phyloP scores from a whole-genome alignment of 2,329 filamentous ascomycete genomes.

The Grosmannia clavigera region DNA sequence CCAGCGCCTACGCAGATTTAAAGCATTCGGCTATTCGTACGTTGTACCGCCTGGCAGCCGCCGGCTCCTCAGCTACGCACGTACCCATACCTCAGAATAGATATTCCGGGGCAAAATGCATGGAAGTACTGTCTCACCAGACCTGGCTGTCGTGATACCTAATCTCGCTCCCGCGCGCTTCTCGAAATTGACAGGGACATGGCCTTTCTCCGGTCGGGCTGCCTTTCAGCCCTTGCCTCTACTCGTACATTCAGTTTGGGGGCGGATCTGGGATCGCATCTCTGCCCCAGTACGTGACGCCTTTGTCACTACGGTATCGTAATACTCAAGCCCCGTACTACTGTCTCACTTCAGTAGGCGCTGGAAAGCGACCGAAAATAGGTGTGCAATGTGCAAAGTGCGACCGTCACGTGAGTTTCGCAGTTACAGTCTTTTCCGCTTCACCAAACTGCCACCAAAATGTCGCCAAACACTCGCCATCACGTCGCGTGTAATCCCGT shows the following conservation, averaged over 20 bases:
- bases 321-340: not conserved
- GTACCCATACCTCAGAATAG: not conserved
- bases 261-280: not conserved
- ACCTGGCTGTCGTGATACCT: not conserved
- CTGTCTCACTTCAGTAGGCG: not conserved
- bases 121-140: not conserved
- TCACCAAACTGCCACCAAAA: not conserved
- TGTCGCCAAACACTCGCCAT: slow-evolving; percentile 5
- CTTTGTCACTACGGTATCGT: no score
- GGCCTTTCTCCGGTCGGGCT: not conserved
- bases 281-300: not conserved
- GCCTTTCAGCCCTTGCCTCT: not conserved
- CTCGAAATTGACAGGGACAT: not conserved
- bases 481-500: not conserved
- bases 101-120: not conserved
- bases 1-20: slow-evolving; percentile 3
- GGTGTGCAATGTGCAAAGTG: not conserved
- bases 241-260: not conserved
- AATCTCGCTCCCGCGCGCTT: slow-evolving; percentile 4
- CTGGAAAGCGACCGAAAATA: not conserved
- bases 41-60: not conserved
- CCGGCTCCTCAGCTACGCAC: not conserved
- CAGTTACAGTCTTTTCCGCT: not conserved
- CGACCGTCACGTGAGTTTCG: not conserved
- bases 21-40: not conserved